phyloP scores from a whole-genome alignment of 306 rosid genomes.

The Cucurbita maxima region DNA sequence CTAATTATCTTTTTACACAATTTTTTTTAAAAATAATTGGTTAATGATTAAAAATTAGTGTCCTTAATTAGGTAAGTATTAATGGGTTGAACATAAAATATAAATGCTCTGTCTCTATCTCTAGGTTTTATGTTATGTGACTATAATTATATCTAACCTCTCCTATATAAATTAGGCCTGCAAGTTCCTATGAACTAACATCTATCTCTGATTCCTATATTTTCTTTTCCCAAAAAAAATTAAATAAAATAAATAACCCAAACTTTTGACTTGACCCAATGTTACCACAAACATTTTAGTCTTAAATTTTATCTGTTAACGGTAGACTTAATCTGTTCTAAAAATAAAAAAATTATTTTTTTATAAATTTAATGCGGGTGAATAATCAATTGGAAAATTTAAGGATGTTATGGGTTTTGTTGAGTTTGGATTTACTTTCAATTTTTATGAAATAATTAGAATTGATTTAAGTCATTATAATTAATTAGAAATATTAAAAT shows the following conservation, averaged over 20 bases:
- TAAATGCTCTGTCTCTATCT: background rate
- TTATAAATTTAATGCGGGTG: too few species aligned
- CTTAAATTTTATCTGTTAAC: background rate
- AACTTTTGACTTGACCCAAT: background rate
- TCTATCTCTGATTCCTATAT: background rate
- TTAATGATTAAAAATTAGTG: background rate
- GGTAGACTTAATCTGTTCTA: too few species aligned
- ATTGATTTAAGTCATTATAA: too few species aligned
- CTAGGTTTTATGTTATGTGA: slow-evolving; percentile 2
- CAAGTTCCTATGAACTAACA: background rate
- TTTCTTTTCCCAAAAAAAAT: background rate
- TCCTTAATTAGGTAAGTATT: background rate
- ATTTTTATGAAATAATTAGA: background rate
- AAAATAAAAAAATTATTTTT: too few species aligned
- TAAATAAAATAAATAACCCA: background rate
- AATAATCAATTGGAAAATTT: too few species aligned
- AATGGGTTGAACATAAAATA: background rate
- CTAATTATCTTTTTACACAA: too few species aligned
- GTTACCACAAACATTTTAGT: too few species aligned
- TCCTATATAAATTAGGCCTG: background rate
- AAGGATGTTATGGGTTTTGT: background rate
- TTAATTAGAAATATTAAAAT: too few species aligned
- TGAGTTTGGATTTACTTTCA: background rate
- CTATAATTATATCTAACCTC: background rate
- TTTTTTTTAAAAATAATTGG: too few species aligned